Percentiles rank a stretch among this genome's conserved stretches.
phyloP scores from a whole-genome alignment of 176 grass and related monocot genomes.

The Oryza meridionalis region DNA sequence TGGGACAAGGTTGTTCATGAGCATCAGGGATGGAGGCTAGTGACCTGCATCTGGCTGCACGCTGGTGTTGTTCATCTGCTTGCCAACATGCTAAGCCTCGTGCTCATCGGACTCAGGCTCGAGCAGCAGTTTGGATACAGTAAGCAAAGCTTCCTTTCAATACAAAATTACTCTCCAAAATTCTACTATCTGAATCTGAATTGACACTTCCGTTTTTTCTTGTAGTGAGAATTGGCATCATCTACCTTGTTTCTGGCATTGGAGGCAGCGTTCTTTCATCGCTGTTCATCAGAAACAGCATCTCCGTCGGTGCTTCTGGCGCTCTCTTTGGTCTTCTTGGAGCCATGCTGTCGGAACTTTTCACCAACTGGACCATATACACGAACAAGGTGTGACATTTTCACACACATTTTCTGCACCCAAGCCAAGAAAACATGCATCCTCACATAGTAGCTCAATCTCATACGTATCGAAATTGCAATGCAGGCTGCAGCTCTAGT shows the following conservation, averaged over 20 bases:
- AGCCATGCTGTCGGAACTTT: constrained; percentile 91
- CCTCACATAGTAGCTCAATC: not conserved
- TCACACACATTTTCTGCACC: not conserved
- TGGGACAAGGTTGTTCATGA: constrained; percentile 80
- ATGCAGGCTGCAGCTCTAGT: constrained; percentile 68
- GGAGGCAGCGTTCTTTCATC: constrained; percentile 84
- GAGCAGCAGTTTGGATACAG: constrained; percentile 90
- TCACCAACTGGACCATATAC: constrained; percentile 99
- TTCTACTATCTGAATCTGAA: constrained; percentile 11
- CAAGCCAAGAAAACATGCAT: not conserved
- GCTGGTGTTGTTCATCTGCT: constrained; percentile 88
- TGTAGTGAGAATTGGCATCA: constrained; percentile 67
- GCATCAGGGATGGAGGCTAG: constrained; percentile 79
- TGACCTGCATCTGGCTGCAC: constrained; percentile 93
- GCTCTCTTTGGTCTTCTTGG: constrained; percentile 93
- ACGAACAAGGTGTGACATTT: constrained; percentile 73
- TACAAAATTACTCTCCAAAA: not conserved
- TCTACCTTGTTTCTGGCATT: constrained; percentile 85
- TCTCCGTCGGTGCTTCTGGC: constrained; percentile 88
- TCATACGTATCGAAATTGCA: not conserved
- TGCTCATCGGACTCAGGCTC: constrained; percentile 86
- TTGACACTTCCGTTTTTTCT: not conserved
- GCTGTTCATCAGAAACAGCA: constrained; percentile 85
- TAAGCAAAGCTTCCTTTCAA: not conserved
- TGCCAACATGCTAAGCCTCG: constrained; percentile 92